A percentile compares a stretch with the other conserved stretches of the same genome.
Conservation (phyloP, 1,284 basidiomycete genomes). For the Psilocybe mexicana region DNA sequence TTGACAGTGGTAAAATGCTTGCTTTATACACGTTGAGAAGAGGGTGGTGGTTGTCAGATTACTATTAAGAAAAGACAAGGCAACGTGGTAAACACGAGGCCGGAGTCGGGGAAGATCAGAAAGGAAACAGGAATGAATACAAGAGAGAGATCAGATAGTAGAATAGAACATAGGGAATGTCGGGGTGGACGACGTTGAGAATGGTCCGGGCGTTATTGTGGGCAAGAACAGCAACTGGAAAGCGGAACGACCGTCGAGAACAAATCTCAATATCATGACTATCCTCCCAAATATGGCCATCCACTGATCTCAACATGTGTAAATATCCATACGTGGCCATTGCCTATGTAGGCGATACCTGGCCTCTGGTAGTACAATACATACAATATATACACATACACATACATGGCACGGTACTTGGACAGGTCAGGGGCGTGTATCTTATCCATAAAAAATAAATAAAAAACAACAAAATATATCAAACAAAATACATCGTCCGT, state of each 20-base stretch:
- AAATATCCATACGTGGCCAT: neutral
- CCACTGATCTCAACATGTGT: neutral
- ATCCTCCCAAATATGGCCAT: neutral
- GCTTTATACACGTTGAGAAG: constrained; percentile 64
- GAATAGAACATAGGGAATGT: constrained; percentile 19
- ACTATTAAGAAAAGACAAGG: constrained; percentile 42
- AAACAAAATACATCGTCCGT: too few relatives aligned
- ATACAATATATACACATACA: too few relatives aligned
- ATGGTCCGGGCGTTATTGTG: too few relatives aligned
- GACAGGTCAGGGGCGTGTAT: too few relatives aligned
- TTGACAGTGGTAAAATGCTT: constrained; percentile 42
- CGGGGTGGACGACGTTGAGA: neutral
- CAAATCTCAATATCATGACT: neutral
- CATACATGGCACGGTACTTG: too few relatives aligned
- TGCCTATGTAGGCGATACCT: too few relatives aligned
- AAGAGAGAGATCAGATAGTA: constrained; percentile 6
- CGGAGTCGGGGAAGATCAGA: constrained; percentile 29
- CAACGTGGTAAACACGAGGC: constrained; percentile 79
- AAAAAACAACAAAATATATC: too few relatives aligned
- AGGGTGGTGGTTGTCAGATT: constrained; percentile 27
- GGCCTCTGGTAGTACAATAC: neutral
- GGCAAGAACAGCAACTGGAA: too few relatives aligned
- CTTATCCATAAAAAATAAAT: too few relatives aligned
- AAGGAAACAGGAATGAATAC: constrained; percentile 29
- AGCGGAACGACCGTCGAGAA: neutral